Base-by-base conservation (phyloP, 2,329 filamentous ascomycete genomes). In the Cadophora luteo-olivacea region DNA sequence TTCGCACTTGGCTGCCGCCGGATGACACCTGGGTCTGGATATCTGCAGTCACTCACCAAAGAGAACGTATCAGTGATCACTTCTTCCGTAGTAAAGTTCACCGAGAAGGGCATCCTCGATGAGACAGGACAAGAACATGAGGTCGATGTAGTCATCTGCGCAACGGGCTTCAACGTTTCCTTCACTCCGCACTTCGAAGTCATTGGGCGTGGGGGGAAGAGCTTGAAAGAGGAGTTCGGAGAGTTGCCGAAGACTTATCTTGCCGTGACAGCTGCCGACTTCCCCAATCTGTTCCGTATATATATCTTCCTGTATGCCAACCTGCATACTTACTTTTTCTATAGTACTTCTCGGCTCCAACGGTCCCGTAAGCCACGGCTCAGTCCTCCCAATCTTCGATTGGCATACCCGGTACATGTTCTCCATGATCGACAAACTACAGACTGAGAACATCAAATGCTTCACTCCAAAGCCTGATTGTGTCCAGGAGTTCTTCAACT, bases 391-490 rank as follows among this genome's bases (percentile, higher is more conserved):
- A 24, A 75, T 77, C 51, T 69, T 78, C 61, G 75, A 77, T 48
- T 72, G 73, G 80, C 80, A 74, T 54, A 77, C 69, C 3, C 77
- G 81, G 45, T 79, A 79, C 61, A 73, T 81, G 49, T 72, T 78
- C 63, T 74, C 76, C 62, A 77, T 79, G 74, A 72, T 77, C 12
- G 70, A 75, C 29, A 80, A 79, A 62, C 74, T 80, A 14, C 76
- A 76, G 8, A 77, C 65, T 25, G 78, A 80, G 45, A 75, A 81
- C 55, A 80, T 80, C 41, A 76, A 71, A 19, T 76, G 79, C 1
- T 82, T 84, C 65, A 75, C 79, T 8, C 81, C 85, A 4, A 84
- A 84, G 72, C 72, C 76, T 0, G 80, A 80, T 19, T 72, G 72
- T 4, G 75, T 76, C 9, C 65, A 73, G 22, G 78, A 79, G 54